These are phyloP conservation scores for Cucumis cinereus DNA, from an alignment of 306 rosid genomes.

Conservation along the genomic window DNA sequence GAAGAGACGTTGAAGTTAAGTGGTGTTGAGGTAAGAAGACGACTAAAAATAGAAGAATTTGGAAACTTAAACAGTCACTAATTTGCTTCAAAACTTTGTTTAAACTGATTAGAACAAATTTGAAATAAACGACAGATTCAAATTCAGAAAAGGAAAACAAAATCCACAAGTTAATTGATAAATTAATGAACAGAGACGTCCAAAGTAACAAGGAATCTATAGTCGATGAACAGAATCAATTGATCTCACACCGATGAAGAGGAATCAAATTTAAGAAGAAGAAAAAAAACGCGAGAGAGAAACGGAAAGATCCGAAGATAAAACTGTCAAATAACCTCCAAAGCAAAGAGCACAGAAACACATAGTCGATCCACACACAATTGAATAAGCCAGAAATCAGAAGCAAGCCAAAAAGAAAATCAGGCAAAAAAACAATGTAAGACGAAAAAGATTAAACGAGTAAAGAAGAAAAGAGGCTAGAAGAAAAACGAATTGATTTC, in stretches of 20 bases:
- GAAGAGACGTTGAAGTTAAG: constrained; percentile 25
- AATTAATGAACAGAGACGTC: not conserved
- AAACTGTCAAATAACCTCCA: not conserved
- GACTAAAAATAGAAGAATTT: not conserved
- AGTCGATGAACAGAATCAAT: not conserved
- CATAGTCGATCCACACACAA: not conserved
- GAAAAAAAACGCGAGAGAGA: not conserved
- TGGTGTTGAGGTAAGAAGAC: constrained; percentile 38
- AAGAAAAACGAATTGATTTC: not conserved
- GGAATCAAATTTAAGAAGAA: too few species aligned
- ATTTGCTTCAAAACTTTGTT: too few species aligned
- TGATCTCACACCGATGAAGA: not conserved
- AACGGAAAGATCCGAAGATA: not conserved
- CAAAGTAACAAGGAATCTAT: not conserved
- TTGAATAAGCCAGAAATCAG: not conserved
- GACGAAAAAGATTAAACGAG: not conserved
- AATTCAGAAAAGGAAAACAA: not conserved
- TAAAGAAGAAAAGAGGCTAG: not conserved
- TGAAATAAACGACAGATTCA: not conserved
- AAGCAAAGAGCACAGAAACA: not conserved
- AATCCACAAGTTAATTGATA: not conserved
- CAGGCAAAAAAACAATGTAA: not conserved
- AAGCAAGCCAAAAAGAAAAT: too few species aligned
- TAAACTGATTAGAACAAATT: too few species aligned
- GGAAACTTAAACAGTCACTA: not conserved